phyloP scores from a whole-genome alignment of 2,329 filamentous ascomycete species.

The Arthrinium phaeospermum region DNA sequence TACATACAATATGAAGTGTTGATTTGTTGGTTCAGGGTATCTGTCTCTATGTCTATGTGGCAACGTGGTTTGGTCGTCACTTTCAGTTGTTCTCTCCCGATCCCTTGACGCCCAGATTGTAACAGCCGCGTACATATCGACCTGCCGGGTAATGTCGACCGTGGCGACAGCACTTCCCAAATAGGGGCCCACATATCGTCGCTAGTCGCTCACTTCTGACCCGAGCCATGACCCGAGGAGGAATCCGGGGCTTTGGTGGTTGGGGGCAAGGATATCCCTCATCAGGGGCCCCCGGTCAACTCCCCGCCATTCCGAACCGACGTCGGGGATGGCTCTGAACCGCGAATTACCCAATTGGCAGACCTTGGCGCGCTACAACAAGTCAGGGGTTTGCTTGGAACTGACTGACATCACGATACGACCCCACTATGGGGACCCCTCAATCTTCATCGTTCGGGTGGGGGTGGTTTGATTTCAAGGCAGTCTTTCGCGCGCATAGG shows the following conservation, averaged over 20 bases:
- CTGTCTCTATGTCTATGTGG: neutral
- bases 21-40: neutral
- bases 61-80: neutral
- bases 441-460: constrained; percentile 5
- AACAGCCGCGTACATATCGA: neutral
- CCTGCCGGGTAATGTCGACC: constrained; percentile 5
- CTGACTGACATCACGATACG: neutral
- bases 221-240: constrained; percentile 6
- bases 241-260: neutral
- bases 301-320: constrained; percentile 4
- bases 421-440: constrained; percentile 3
- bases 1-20: neutral
- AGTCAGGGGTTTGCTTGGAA: neutral
- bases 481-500: neutral
- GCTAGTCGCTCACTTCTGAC: constrained; percentile 4
- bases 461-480: neutral
- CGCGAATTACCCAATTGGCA: neutral
- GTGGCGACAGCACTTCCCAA: neutral
- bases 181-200: neutral
- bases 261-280: neutral
- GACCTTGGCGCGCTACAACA: neutral
- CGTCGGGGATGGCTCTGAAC: neutral
- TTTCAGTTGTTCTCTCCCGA: too few relatives aligned
- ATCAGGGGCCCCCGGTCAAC: neutral
- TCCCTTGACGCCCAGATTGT: neutral